Evolutionary conservation across 192 early-diverging fungal species (phyloP).

Genomic region (Chytriomyces sp.): DNA sequence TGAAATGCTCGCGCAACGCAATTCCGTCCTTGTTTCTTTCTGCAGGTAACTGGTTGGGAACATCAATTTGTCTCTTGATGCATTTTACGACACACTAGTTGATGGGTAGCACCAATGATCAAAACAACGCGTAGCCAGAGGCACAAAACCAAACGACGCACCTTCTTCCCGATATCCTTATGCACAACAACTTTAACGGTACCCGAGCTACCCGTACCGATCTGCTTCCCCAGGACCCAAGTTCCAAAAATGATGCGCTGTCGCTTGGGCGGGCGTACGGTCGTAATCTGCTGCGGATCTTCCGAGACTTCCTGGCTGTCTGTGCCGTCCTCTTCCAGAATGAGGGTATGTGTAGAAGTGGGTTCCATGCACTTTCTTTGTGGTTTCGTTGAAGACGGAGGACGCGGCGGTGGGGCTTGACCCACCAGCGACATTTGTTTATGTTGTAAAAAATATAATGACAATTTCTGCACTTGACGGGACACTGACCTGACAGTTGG

Average conservation of each 20-base stretch:
- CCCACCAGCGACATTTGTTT: neutral
- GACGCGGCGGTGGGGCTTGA: neutral
- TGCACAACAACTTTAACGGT: conserved; percentile 46
- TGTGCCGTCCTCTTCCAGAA: neutral
- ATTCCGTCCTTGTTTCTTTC: conserved; percentile 36
- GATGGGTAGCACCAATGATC: neutral
- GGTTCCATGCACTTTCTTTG: neutral
- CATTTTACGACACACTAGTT: conserved; percentile 50
- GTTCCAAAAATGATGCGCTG: conserved; percentile 36
- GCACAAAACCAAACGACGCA: conserved; percentile 18
- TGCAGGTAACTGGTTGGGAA: neutral
- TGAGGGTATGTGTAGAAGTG: neutral
- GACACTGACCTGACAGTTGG: neutral
- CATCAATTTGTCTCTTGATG: conserved; percentile 36
- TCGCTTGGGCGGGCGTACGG: neutral
- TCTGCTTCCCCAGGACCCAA: conserved; percentile 48
- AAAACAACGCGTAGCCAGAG: neutral
- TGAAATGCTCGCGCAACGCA: conserved; percentile 46
- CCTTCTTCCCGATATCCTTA: conserved; percentile 41
- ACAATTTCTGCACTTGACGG: neutral
- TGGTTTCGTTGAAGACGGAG: neutral
- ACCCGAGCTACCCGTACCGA: conserved; percentile 44
- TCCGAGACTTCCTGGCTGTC: neutral
- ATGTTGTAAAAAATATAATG: neutral
- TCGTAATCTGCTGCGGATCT: neutral